phyloP scores from a whole-genome alignment of 179 eudicot genomes.

The Gypsophila paniculata region DNA sequence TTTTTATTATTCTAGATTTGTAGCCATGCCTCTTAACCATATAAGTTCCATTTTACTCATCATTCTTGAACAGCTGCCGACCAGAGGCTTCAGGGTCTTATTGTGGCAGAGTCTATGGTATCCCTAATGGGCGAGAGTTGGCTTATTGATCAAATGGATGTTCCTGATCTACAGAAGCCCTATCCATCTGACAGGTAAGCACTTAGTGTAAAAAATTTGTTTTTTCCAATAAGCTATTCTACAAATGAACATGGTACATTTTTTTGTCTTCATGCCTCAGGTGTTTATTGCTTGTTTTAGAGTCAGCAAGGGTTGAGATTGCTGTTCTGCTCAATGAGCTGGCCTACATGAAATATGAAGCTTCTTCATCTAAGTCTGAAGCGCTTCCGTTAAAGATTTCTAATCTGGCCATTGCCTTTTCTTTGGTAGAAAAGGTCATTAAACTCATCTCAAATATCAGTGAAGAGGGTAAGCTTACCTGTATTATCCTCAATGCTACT shows the following conservation, averaged over 20 bases:
- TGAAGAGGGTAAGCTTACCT: slow-evolving; percentile 53
- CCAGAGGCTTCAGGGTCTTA: slow-evolving; percentile 78
- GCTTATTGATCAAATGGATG: slow-evolving; percentile 50
- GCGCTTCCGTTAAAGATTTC: slow-evolving; percentile 45
- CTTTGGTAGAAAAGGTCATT: slow-evolving; percentile 70
- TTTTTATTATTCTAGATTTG: not conserved
- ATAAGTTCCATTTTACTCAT: slow-evolving; percentile 9
- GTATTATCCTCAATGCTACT: not conserved
- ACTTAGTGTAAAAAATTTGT: not conserved
- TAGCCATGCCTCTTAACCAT: not conserved
- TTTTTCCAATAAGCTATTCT: slow-evolving; percentile 1
- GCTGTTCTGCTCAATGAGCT: slow-evolving; percentile 84
- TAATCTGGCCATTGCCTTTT: slow-evolving; percentile 58
- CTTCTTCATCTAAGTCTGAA: slow-evolving; percentile 48
- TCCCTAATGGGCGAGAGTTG: slow-evolving; percentile 74
- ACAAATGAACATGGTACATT: slow-evolving; percentile 3
- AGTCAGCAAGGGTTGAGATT: slow-evolving; percentile 87
- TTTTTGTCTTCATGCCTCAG: slow-evolving; percentile 35
- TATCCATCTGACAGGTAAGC: slow-evolving; percentile 63
- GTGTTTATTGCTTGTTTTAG: slow-evolving; percentile 80
- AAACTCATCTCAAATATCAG: slow-evolving; percentile 62
- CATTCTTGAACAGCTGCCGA: slow-evolving; percentile 50
- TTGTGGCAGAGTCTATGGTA: slow-evolving; percentile 61
- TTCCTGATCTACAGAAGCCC: slow-evolving; percentile 37
- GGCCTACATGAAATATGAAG: slow-evolving; percentile 76